Evolutionary conservation across 140 eudicot species (phyloP).

Genomic region (Anethum foeniculum): DNA sequence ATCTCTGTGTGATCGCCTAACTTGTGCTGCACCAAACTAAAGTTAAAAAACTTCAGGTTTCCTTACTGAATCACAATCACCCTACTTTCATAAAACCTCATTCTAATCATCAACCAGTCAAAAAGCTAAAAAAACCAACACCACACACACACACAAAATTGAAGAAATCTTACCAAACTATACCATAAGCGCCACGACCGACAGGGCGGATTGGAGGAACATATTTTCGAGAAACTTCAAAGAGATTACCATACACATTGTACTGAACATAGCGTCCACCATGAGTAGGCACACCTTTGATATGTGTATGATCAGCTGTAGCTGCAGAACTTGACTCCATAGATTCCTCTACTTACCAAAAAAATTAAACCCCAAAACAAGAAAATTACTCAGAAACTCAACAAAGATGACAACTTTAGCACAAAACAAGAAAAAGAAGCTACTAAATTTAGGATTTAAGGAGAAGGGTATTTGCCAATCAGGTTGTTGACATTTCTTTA

Average conservation of each 20-base stretch:
- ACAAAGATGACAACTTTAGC: neutral
- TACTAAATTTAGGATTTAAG: neutral
- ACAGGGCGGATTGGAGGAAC: slow-evolving; percentile 94
- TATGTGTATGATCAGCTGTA: slow-evolving; percentile 32
- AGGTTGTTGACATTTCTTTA: slow-evolving; percentile 9
- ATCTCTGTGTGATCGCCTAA: neutral
- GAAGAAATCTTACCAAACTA: slow-evolving; percentile 57
- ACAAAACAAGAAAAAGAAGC: neutral
- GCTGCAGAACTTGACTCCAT: slow-evolving; percentile 56
- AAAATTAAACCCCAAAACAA: neutral
- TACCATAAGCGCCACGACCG: slow-evolving; percentile 89
- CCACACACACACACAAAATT: neutral
- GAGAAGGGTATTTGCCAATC: neutral
- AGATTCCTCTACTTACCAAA: slow-evolving; percentile 22
- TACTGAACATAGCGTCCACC: slow-evolving; percentile 89
- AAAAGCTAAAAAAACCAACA: neutral
- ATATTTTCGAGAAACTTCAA: slow-evolving; percentile 82
- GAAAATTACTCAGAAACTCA: neutral
- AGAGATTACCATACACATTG: slow-evolving; percentile 76
- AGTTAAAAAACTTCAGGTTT: neutral
- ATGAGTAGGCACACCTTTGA: slow-evolving; percentile 64
- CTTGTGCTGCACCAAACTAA: neutral
- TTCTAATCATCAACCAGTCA: neutral
- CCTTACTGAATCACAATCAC: neutral
- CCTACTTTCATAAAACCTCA: neutral